These are phyloP conservation scores for Heliocybe sulcata DNA, from an alignment of 1,284 basidiomycete species.

Conservation along the genomic window DNA sequence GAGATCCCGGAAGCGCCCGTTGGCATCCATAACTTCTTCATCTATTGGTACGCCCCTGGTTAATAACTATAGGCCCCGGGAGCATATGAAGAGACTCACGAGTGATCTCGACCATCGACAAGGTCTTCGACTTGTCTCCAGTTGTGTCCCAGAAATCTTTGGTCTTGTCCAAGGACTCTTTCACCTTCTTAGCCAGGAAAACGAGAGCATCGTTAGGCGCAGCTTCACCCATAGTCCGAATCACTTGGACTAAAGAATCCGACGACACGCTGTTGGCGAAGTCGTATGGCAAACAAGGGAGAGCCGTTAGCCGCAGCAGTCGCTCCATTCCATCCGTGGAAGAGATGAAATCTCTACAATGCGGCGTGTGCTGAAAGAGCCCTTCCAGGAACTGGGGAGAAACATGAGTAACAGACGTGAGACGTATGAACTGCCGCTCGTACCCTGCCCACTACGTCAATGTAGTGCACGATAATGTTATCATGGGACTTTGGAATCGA, in stretches of 20 bases:
- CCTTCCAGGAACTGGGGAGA: conserved; percentile 78
- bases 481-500: conserved; percentile 45
- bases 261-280: conserved; percentile 79
- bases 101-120: conserved; percentile 49
- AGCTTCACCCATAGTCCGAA: conserved; percentile 86
- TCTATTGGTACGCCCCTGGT: conserved; percentile 20
- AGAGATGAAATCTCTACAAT: conserved; percentile 87
- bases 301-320: conserved; percentile 71
- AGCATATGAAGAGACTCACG: conserved; percentile 23
- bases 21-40: conserved; percentile 45
- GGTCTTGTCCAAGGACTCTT: conserved; percentile 64
- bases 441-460: conserved; percentile 72
- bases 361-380: conserved; percentile 85
- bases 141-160: conserved; percentile 63
- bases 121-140: conserved; percentile 49
- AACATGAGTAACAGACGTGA: conserved; percentile 9
- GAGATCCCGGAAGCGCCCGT: conserved; percentile 69
- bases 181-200: conserved; percentile 69
- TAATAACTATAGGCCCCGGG: conserved; percentile 1
- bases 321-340: conserved; percentile 70
- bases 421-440: conserved; percentile 14
- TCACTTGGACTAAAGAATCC: conserved; percentile 82
- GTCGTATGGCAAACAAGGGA: conserved; percentile 88
- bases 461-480: conserved; percentile 67
- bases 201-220: conserved; percentile 72